phyloP scores from a whole-genome alignment of 2,329 filamentous ascomycete genomes.

The Fusarium humuli region DNA sequence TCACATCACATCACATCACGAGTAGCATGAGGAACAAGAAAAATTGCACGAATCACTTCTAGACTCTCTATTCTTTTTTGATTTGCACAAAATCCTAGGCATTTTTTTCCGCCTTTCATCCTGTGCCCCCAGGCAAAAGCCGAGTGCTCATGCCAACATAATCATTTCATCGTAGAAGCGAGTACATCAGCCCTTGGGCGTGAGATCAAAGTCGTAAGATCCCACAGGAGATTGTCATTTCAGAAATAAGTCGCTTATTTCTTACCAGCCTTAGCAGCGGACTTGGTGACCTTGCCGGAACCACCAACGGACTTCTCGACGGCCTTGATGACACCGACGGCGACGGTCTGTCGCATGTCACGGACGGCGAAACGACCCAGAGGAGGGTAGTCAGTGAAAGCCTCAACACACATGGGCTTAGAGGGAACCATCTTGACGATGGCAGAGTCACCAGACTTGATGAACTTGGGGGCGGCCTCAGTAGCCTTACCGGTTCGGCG shows the following conservation, averaged over 20 bases:
- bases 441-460: conserved; percentile 99
- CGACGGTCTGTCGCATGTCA: conserved; percentile 94
- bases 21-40: conserved; percentile 12
- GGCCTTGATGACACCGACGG: conserved; percentile 94
- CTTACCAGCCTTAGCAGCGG: conserved; percentile 79
- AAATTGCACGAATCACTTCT: conserved; percentile 54
- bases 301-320: conserved; percentile 73
- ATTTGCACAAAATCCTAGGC: conserved; percentile 59
- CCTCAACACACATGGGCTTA: conserved; percentile 99
- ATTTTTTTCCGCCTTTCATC: conserved; percentile 56
- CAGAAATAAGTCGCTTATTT: conserved; percentile 67
- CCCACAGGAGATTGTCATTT: conserved; percentile 42
- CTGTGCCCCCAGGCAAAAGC: conserved; percentile 56
- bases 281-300: conserved; percentile 76
- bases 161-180: conserved; percentile 61
- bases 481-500: conserved; percentile 99
- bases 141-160: conserved; percentile 59
- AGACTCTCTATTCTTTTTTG: conserved; percentile 64
- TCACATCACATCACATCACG: not conserved
- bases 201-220: conserved; percentile 43
- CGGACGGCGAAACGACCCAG: conserved; percentile 99
- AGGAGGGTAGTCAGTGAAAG: conserved; percentile 99
- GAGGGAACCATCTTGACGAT: conserved; percentile 99
- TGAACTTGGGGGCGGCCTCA: conserved; percentile 95
- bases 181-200: conserved; percentile 52